Percentiles rank a stretch among this genome's conserved stretches.
Evolutionary conservation across 495 filamentous ascomycete species (phyloP).

Genomic region (Aspergillus leporis): DNA sequence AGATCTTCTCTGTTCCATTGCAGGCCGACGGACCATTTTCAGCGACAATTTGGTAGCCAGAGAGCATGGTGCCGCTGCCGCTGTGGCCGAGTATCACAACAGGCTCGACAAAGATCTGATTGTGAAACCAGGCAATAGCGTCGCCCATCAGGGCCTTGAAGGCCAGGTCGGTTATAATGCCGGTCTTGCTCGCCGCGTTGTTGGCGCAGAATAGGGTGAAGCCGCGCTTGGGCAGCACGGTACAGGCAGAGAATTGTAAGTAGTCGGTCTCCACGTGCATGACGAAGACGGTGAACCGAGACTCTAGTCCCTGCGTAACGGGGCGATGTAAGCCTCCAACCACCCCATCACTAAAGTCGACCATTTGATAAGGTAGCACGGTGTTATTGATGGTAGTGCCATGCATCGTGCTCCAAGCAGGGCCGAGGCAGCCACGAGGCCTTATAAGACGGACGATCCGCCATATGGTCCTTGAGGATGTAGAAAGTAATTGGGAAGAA

Average conservation of each 20-base stretch:
- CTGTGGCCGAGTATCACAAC: conserved; percentile 17
- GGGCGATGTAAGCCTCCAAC: no score
- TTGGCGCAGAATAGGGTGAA: conserved; percentile 19
- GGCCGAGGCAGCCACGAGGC: no score
- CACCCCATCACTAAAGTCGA: no score
- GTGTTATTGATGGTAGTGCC: no score
- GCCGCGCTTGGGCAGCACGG: conserved; percentile 15
- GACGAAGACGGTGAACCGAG: conserved; percentile 11
- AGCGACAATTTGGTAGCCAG: conserved; percentile 19
- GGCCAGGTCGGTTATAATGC: conserved; percentile 15
- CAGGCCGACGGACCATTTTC: conserved; percentile 19
- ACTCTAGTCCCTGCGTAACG: no score
- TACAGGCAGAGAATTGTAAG: conserved; percentile 11
- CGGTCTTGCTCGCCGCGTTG: conserved; percentile 17
- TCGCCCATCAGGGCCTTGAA: conserved; percentile 18
- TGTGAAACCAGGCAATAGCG: conserved; percentile 11
- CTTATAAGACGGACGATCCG: no score
- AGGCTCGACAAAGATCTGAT: conserved; percentile 16
- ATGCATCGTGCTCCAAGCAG: no score
- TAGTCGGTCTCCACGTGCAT: conserved; percentile 18
- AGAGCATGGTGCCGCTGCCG: conserved; percentile 21
- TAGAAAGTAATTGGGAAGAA: no score
- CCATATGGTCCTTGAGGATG: no score
- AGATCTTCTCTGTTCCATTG: conserved; percentile 16
- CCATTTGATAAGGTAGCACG: no score